Evolutionary conservation across 495 filamentous ascomycete species (phyloP), one percentile per base, ranked within the genome.

Genomic region (Talaromyces liani): DNA sequence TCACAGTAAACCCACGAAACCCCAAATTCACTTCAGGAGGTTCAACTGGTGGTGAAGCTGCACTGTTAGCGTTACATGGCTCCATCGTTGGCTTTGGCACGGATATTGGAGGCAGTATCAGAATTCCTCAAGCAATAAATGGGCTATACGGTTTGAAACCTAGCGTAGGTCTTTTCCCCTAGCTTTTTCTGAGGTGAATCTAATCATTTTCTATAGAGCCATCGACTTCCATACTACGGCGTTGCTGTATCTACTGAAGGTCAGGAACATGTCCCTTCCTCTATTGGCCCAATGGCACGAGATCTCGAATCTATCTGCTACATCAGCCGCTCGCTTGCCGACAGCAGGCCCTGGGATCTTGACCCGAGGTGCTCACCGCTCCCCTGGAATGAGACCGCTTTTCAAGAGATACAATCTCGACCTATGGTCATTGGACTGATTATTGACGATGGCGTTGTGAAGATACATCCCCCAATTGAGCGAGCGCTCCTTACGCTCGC

Each of bases 21-120:
- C 73, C 76, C 59, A 69, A 67, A 5, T 72, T 78, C 16, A 84
- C 82, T 0, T 64, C 82, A 0, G 86, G 87, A 4, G 88, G 87
- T 3, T 85, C 82, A 12, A 83, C 84, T 0, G 87, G 87, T 8
- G 88, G 88, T 18, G 88, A 91, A 69, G 83, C 75, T 3, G 84
- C 81, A 3, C 70, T 90, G 36, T 67, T 89, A 29, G 84, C 79
- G 6, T 71, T 88, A 60, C 76, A 83, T 36, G 88, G 87, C 3
- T 83, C 79, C n/a, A 71, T 83, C 12, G 66, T 91, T 5, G 88
- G 88, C 0, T 82, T 89, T 39, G 88, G 87, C 1, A 88, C 85
- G 2, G 82, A 86, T 36, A 82, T 84, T 34, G 87, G 88, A 1
- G 88, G 88, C 0, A 84, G 81, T 34, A 71, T 87, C 9, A 68